Evolutionary conservation across 805 yeast species (phyloP).

Genomic region (Clavispora asparagi): DNA sequence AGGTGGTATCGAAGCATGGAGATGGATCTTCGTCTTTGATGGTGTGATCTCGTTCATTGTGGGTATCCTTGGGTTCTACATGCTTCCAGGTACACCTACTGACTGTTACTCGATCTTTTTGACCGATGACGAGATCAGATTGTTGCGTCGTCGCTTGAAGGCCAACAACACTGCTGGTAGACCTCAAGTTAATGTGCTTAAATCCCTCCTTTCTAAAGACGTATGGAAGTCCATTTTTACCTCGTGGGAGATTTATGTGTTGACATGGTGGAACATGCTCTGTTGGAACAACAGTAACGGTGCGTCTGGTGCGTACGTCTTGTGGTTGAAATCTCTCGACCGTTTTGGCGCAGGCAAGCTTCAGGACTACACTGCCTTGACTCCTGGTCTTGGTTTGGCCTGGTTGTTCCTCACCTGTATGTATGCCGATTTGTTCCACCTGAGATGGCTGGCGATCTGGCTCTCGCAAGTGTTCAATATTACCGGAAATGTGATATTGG

Average conservation of each 20-base stretch:
- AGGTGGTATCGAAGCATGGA: slow-evolving; percentile 14
- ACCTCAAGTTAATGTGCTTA: slow-evolving; percentile 12
- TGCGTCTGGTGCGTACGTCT: slow-evolving; percentile 49
- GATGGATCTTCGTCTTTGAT: slow-evolving; percentile 15
- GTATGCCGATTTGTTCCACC: slow-evolving; percentile 31
- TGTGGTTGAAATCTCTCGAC: slow-evolving; percentile 46
- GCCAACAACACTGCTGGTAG: slow-evolving; percentile 15
- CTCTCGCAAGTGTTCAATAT: slow-evolving; percentile 52
- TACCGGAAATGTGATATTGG: slow-evolving; percentile 49
- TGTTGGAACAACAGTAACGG: slow-evolving; percentile 61
- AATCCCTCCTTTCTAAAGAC: slow-evolving; percentile 14
- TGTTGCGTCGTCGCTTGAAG: slow-evolving; percentile 33
- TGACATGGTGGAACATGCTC: slow-evolving; percentile 50
- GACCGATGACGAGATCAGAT: slow-evolving; percentile 14
- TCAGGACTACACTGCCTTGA: slow-evolving; percentile 41
- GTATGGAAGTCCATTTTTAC: slow-evolving; percentile 51
- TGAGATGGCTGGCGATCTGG: slow-evolving; percentile 49
- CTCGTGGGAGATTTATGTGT: slow-evolving; percentile 57
- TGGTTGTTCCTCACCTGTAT: slow-evolving; percentile 35
- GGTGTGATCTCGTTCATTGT: slow-evolving; percentile 13
- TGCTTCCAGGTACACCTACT: slow-evolving; percentile 18
- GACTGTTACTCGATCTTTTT: slow-evolving; percentile 15
- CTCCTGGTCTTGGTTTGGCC: slow-evolving; percentile 39
- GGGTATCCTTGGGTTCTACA: slow-evolving; percentile 13
- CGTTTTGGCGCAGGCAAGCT: slow-evolving; percentile 26